Evolutionary conservation across 495 filamentous ascomycete genomes (phyloP), one percentile per base, ranked within the genome.

Genomic region (Aspergillus haitiensis): DNA sequence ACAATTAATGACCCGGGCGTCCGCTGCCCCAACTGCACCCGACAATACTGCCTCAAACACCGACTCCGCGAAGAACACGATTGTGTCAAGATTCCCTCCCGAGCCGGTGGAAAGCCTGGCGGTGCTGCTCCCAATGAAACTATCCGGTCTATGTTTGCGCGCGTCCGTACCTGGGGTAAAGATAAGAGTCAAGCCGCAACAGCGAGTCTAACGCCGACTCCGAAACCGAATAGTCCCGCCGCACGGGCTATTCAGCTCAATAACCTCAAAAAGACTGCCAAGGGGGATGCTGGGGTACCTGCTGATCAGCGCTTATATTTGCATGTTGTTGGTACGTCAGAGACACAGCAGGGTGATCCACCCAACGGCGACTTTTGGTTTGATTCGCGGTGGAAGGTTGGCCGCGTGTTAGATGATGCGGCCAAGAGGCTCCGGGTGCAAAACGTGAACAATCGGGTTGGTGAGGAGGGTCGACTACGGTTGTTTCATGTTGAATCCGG

Each of bases 401-500:
- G 94, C 0, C 73, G 91, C 56, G 82, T 98, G 58, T 76, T 98
- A 56, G 94, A 98, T 70, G 87, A 89, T 36, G 95, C 91, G 48
- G 93, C 95, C 12, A 84, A 82, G 75, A 85, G 82, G 61, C 70
- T 97, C 58, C 86, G 89, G 68, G 85, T 97, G 39, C 80, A 90
- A 73, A 97, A 97, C 71, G 64, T 95, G 60, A 97, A 97, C 67
- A 97, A 97, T 69, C 81, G 90, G 56, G 87, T 80, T 16, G 84
- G 88, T 13, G 91, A 96, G 76, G 86, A 88, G 72, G 87, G 89
- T 34, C 84, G 84, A 67, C 66, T 98, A 62, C 71, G 93, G 39
- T 83, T 98, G 2, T 98, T 94, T 58, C 93, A 98, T 72, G 89
- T 97, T 0, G 94, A 98, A 69, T 88, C 86, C 0, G 95, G 95